A percentile compares a stretch with the other conserved stretches of the same genome.
These are phyloP conservation scores for Emericellopsis terricola DNA, from an alignment of 495 filamentous ascomycete genomes.

Conservation along the genomic window DNA sequence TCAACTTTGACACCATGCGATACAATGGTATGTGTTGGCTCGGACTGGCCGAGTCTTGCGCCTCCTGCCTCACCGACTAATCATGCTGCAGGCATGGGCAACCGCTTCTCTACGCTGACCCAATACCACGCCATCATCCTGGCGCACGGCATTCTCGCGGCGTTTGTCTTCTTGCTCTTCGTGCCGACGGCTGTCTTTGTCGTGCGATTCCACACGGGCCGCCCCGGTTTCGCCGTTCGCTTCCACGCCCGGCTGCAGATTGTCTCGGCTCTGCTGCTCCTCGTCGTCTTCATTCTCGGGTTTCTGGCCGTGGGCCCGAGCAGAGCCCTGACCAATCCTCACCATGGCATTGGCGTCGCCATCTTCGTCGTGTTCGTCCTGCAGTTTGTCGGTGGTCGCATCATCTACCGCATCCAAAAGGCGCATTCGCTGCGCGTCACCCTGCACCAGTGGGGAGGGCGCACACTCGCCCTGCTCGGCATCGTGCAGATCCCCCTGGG, in stretches of 20 bases:
- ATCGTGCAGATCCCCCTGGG: conserved; percentile 80
- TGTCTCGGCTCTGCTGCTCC: conserved; percentile 52
- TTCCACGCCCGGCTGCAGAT: conserved; percentile 78
- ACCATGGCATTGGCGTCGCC: conserved; percentile 83
- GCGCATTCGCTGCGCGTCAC: conserved; percentile 49
- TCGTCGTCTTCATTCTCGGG: conserved; percentile 58
- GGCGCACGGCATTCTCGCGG: conserved; percentile 70
- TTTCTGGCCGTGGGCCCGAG: conserved; percentile 61
- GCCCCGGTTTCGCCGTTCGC: conserved; percentile 48
- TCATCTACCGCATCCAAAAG: conserved; percentile 40
- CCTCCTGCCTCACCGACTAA: conserved; percentile 3
- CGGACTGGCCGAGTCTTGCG: not conserved
- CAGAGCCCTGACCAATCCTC: conserved; percentile 76
- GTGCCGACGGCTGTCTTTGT: conserved; percentile 63
- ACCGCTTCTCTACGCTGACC: conserved; percentile 57
- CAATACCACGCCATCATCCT: conserved; percentile 65
- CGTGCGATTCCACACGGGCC: conserved; percentile 46
- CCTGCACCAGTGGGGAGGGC: conserved; percentile 79
- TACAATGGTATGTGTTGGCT: conserved; percentile 58
- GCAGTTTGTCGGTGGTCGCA: conserved; percentile 61
- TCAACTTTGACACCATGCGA: conserved; percentile 87
- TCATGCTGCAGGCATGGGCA: conserved; percentile 59
- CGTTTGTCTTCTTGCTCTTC: conserved; percentile 74
- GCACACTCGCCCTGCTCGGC: conserved; percentile 56
- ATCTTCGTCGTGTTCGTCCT: conserved; percentile 73